Evolutionary conservation across 2,329 filamentous ascomycete species (phyloP).

Genomic region (Chrysoporthe deuterocubensis): DNA sequence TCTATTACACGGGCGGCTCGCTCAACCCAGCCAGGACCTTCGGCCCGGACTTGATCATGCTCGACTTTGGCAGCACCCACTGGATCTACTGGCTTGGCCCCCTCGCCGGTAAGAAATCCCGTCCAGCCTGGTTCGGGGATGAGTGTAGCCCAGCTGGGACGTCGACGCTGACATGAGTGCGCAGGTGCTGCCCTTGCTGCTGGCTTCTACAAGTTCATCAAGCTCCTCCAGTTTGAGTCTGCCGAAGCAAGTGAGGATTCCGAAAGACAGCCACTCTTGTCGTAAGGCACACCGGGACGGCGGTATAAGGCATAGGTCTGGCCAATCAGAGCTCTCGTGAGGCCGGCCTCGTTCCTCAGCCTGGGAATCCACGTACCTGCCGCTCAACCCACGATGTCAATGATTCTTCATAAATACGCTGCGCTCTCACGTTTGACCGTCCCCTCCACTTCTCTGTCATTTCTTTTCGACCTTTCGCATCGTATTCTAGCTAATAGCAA

Average conservation of each 20-base stretch:
- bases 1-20: constrained; percentile 50
- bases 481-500: too few species aligned
- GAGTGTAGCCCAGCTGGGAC: not conserved
- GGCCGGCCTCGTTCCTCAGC: too few species aligned
- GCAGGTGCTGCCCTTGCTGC: constrained; percentile 23
- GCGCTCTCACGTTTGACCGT: too few species aligned
- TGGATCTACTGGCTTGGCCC: constrained; percentile 60
- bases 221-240: constrained; percentile 43
- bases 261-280: constrained; percentile 25
- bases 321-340: not conserved
- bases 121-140: not conserved
- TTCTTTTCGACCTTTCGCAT: too few species aligned
- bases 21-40: constrained; percentile 55
- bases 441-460: too few species aligned
- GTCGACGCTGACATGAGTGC: not conserved
- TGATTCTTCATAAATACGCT: too few species aligned
- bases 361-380: too few species aligned
- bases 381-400: too few species aligned
- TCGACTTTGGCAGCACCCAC: constrained; percentile 46
- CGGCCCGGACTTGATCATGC: constrained; percentile 48
- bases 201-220: constrained; percentile 51
- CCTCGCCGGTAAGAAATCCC: constrained; percentile 45
- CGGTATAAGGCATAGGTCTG: too few species aligned
- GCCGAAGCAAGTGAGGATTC: constrained; percentile 18
- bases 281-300: not conserved